Evolutionary conservation across 2,329 filamentous ascomycete genomes (phyloP), one percentile per base, ranked within the genome.

Genomic region (Monosporascus sp.): DNA sequence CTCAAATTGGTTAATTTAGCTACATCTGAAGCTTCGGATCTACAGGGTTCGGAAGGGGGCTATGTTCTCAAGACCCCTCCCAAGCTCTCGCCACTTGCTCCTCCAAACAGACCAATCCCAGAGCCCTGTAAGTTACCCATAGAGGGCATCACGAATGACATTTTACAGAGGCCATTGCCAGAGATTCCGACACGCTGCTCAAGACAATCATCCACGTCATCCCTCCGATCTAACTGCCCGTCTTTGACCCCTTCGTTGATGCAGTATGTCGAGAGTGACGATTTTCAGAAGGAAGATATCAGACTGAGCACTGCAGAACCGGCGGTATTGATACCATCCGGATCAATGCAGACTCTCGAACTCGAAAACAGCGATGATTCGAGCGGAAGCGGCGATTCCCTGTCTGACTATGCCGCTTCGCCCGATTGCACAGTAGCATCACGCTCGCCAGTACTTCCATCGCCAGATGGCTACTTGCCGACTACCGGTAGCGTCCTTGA

Each of bases 191-290:
- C 50, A 20, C 17, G 41, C n/a, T 51, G 54, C 24, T 55, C 60
- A 35, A 62, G 62, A 37, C 61, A 57, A 41, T 45, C 58, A 7
- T 69, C 67, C 2, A 58, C 54, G 20, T 65, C 60, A 9, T 68
- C 66, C 9, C 39, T 65, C 3, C 54, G 58, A 24, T 69, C 66
- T 5, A 64, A 51, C 44, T 67, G 67, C 24, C 66, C 66, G 27
- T 69, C 67, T 3, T 54, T 69, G 22, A 69, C 67, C 11, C 64
- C 67, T 7, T 69, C 66, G 7, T 50, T 69, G 46, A 62, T 58
- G 50, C 58, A 63, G 27, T 69, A 67, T 20, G 65, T 61, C 36
- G 63, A 69, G 24, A 65, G 65, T 47, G 66, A 62, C n/a, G 65
- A 65, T 39, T 69, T 69, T 15, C 60, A 64, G 25, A 60, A 62